phyloP scores from a whole-genome alignment of 2,329 filamentous ascomycete species.

The Alternaria gaisen region DNA sequence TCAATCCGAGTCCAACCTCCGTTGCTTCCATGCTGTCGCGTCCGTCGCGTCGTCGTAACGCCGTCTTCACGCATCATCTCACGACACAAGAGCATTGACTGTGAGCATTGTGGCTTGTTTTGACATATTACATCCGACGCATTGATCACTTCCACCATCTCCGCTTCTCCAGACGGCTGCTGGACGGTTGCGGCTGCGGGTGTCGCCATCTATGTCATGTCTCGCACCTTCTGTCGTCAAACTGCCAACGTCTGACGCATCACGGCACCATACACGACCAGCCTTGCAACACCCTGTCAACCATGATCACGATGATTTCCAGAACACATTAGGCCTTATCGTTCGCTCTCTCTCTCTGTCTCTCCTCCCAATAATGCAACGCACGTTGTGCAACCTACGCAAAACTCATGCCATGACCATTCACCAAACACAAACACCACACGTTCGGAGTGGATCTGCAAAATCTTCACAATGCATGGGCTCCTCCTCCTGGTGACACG shows the following conservation, averaged over 20 bases:
- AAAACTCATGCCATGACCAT: conserved; percentile 5
- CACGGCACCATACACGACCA: not conserved
- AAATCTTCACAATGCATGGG: conserved; percentile 32
- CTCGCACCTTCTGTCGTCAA: conserved; percentile 37
- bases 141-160: conserved; percentile 18
- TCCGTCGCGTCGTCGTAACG: conserved; percentile 20
- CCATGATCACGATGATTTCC: not conserved
- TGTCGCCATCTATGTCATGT: conserved; percentile 27
- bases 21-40: conserved; percentile 23
- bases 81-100: conserved; percentile 18
- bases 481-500: conserved; percentile 27
- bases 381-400: conserved; percentile 3
- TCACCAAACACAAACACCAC: not conserved
- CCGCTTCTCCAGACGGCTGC: conserved; percentile 19
- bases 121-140: conserved; percentile 19
- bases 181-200: conserved; percentile 11
- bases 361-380: not conserved
- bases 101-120: conserved; percentile 3
- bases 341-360: not conserved
- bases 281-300: not conserved
- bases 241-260: not conserved
- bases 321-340: not conserved
- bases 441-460: conserved; percentile 26
- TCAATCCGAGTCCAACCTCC: conserved; percentile 15
- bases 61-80: conserved; percentile 20